Base-by-base conservation (phyloP, 2,329 filamentous ascomycete species). In the Aspergillus persii region DNA sequence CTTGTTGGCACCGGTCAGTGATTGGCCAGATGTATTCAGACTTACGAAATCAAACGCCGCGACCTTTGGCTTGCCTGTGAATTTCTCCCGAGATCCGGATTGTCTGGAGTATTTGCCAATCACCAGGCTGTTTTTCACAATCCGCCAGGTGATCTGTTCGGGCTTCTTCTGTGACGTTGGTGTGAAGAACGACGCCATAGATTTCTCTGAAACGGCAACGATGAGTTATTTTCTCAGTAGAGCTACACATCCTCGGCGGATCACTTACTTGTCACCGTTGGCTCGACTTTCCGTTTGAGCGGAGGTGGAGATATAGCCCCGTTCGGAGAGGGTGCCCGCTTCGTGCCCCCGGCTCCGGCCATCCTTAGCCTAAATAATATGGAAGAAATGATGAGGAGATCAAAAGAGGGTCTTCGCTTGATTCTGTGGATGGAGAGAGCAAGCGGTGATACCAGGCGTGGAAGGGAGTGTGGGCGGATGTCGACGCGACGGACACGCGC, bases 181-280 rank as follows among this genome's bases (percentile, higher is more conserved):
- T 0, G 88, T 96, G 76, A 98, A 98, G 80, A 98, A 98, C 56
- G 84, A 91, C 23, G 90, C 84, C 1, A 96, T 86, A 1, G 89
- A 86, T 36, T 70, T 72, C 54, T 72, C 76, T 78, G 39, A 8
- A 48, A 3, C 29, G 18, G 29, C 3, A 3, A 33, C 8, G 18
- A 8, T 9, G 3, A 8, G 15, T 33, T 29, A 8, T 8, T n/a
- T 53, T 48, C 9, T 48, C 9, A 56, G 33, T 2, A 18, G 26
- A 4, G 26, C 8, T 4, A 26, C 36, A 27, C 26, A 33, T n/a
- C 8, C 18, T 31, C 23, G 6, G 23, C 23, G 26, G 27, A 6
- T 30, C 11, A 66, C 73, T 67, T 62, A 84, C 83, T 84, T 36
- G 81, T 86, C 4, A 82, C 82, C 4, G 80, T 80, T 3, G 83